Base-by-base conservation (phyloP, 2,329 filamentous ascomycete species). In the Aspergillus bombycis region DNA sequence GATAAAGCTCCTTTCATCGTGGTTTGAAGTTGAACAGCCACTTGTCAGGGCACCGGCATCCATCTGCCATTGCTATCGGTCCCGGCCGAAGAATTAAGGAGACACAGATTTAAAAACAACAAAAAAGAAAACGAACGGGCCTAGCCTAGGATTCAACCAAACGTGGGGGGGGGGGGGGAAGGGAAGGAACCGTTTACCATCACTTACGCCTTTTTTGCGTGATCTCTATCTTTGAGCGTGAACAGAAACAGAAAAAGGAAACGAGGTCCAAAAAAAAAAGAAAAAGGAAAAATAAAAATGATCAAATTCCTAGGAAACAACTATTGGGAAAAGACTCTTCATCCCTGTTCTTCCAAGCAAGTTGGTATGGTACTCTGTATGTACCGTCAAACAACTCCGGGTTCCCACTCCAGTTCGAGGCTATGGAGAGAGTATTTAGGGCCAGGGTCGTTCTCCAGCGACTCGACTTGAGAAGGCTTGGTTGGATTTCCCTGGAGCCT, bases 391-490 rank as follows among this genome's bases (percentile, higher is more conserved):
- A 36, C 52, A 54, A 32, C 16, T 21, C 50, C 50, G 50, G 50
- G 50, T 34, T 53, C 32, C 30, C 30, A 19, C 52, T 30, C 52
- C 30, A 12, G 52, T 23, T 54, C 32, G n/a, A 36, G 52, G 52
- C 30, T 4, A 54, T 54, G 52, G 21, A 30, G 19, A 12, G 52
- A 12, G 52, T 54, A 54, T 54, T 54, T 54, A 54, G 52, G 38
- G 52, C 32, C 30, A 54, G 52, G 52, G 30, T 54, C 52, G 54
- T 55, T 62, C 58, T 62, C 64, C 52, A 62, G 63, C 54, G 32
- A n/a, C 56, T 65, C 62, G 64, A 68, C 64, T 66, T 57, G 14
- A 64, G 63, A 58, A 61, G 54, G 57, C 60, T 64, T 61, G 66
- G 65, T 65, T 63, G 60, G 62, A 68, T 62, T 60, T 58, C 53